phyloP scores from a whole-genome alignment of 2,329 filamentous ascomycete genomes.

The Phaeosphaeria sp. region DNA sequence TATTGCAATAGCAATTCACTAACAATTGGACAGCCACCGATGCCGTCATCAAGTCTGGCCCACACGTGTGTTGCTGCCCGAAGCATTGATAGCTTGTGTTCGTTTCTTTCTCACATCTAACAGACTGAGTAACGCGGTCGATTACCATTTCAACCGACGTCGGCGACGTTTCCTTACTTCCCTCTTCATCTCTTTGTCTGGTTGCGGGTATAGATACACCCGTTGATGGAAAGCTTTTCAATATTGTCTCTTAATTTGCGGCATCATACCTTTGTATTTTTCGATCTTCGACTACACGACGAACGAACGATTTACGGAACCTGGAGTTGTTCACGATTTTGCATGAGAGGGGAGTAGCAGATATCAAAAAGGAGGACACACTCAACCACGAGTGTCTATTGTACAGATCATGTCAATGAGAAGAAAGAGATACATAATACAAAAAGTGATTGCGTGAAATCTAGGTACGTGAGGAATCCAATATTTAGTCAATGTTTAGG shows the following conservation, averaged over 20 bases:
- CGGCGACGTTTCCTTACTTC: slow-evolving; percentile 11
- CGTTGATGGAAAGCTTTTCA: slow-evolving; percentile 9
- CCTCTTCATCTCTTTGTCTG: slow-evolving; percentile 7
- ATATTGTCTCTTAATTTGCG: slow-evolving; percentile 1
- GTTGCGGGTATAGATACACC: slow-evolving; percentile 20
- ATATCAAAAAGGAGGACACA: neutral
- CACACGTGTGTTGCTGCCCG: slow-evolving; percentile 49
- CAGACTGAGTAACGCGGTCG: slow-evolving; percentile 21
- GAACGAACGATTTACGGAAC: neutral
- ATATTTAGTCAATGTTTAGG: neutral
- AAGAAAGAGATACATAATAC: neutral
- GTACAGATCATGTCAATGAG: neutral
- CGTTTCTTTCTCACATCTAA: slow-evolving; percentile 10
- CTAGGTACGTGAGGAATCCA: neutral
- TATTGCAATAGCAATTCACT: neutral
- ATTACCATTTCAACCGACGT: slow-evolving; percentile 10
- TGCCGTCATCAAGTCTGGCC: slow-evolving; percentile 56
- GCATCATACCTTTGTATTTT: slow-evolving; percentile 1
- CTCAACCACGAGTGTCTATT: neutral
- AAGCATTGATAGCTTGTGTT: slow-evolving; percentile 30
- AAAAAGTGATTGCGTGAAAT: neutral
- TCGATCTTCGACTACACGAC: neutral
- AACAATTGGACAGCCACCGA: slow-evolving; percentile 52
- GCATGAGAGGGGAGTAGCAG: neutral
- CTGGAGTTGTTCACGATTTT: neutral